Evolutionary conservation across 805 yeast species (phyloP).

Genomic region (Pichia kluyveri): DNA sequence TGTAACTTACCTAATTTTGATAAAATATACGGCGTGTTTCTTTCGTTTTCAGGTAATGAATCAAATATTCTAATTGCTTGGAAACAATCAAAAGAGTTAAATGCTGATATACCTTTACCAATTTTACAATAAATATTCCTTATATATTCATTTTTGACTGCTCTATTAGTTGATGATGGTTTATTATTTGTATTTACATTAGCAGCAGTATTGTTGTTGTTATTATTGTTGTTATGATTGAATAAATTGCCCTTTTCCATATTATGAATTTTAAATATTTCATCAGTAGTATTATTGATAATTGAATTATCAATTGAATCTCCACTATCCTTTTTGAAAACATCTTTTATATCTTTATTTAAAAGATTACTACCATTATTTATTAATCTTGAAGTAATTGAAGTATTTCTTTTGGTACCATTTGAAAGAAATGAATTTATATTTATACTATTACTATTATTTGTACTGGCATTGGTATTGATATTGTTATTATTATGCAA

Average conservation of each 20-base stretch:
- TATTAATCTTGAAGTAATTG: slow-evolving; percentile 23
- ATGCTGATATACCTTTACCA: slow-evolving; percentile 53
- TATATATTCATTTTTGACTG: slow-evolving; percentile 30
- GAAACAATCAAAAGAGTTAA: slow-evolving; percentile 63
- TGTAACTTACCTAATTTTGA: slow-evolving; percentile 72
- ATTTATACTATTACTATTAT: slow-evolving; percentile 18
- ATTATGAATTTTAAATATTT: not conserved
- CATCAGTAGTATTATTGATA: not conserved
- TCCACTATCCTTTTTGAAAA: not conserved
- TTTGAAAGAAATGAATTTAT: slow-evolving; percentile 4
- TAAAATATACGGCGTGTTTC: slow-evolving; percentile 77
- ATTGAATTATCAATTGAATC: slow-evolving; percentile 11
- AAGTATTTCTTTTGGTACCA: slow-evolving; percentile 12
- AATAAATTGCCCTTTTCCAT: not conserved
- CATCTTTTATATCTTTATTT: not conserved
- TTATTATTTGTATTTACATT: not conserved
- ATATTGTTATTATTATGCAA: too few species aligned
- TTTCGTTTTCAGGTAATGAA: slow-evolving; percentile 52
- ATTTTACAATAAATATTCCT: slow-evolving; percentile 40
- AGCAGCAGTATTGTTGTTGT: not conserved
- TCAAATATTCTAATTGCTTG: slow-evolving; percentile 67
- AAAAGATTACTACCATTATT: slow-evolving; percentile 1
- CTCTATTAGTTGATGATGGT: not conserved
- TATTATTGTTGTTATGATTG: not conserved
- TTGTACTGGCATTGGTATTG: slow-evolving; percentile 13